Evolutionary conservation across 2,329 filamentous ascomycete species (phyloP).

Genomic region (Colletotrichum zoysiae): DNA sequence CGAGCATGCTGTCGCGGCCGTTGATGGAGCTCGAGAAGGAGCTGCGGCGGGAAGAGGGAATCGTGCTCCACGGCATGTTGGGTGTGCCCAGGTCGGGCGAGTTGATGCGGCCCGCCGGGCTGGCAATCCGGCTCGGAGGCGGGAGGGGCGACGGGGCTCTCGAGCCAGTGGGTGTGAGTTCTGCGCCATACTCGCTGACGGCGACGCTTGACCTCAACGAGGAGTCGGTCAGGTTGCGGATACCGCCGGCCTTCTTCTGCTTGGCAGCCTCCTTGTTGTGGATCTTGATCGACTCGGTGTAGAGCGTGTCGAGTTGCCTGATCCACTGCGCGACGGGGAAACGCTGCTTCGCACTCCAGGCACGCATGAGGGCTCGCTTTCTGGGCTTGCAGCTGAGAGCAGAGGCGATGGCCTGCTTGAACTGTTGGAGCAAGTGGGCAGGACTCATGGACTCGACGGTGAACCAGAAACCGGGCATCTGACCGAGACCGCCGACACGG

Average conservation of each 20-base stretch:
- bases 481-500: slow-evolving; percentile 74
- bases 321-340: slow-evolving; percentile 78
- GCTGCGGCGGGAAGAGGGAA: slow-evolving; percentile 38
- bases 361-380: slow-evolving; percentile 72
- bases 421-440: slow-evolving; percentile 73
- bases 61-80: slow-evolving; percentile 35
- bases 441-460: slow-evolving; percentile 75
- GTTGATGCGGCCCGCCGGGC: slow-evolving; percentile 31
- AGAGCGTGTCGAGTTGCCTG: slow-evolving; percentile 72
- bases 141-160: slow-evolving; percentile 35
- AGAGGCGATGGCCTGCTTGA: slow-evolving; percentile 72
- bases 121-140: slow-evolving; percentile 33
- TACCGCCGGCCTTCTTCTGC: slow-evolving; percentile 39
- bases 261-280: slow-evolving; percentile 49
- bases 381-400: slow-evolving; percentile 69
- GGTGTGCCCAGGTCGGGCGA: slow-evolving; percentile 36
- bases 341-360: slow-evolving; percentile 72
- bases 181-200: slow-evolving; percentile 33
- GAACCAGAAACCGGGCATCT: slow-evolving; percentile 80
- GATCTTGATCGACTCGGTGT: slow-evolving; percentile 70
- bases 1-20: slow-evolving; percentile 26
- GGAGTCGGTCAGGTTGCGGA: slow-evolving; percentile 37
- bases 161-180: slow-evolving; percentile 29
- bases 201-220: slow-evolving; percentile 36
- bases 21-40: slow-evolving; percentile 38